Percentiles rank a stretch among this genome's conserved stretches.
phyloP scores from a whole-genome alignment of 148 eudicot genomes.

The Spergularia marina region DNA sequence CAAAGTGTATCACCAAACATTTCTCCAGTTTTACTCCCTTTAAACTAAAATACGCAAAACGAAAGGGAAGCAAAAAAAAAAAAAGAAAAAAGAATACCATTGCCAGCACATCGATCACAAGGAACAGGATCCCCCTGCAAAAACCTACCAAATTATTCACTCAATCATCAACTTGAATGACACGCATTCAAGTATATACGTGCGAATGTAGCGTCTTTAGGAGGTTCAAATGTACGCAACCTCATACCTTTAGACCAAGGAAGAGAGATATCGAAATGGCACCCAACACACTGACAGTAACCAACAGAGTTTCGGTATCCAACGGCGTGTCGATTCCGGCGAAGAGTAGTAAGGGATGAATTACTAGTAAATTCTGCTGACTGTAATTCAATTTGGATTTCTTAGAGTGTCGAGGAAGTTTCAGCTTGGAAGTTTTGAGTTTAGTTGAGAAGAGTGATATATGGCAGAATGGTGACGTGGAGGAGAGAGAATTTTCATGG shows the following conservation, averaged over 20 bases:
- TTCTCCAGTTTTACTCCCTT: no score
- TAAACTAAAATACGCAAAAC: no score
- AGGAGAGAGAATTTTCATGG: conserved; percentile 24
- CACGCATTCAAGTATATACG: background rate
- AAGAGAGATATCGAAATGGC: conserved; percentile 84
- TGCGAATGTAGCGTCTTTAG: background rate
- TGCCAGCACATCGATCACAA: conserved; percentile 83
- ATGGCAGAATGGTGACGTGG: conserved; percentile 16
- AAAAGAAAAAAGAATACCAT: conserved; percentile 45
- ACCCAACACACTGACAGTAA: conserved; percentile 65
- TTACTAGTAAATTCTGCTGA: conserved; percentile 30
- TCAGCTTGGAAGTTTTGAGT: conserved; percentile 21
- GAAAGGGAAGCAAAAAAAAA: no score
- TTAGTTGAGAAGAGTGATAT: conserved; percentile 16
- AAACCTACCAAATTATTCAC: conserved; percentile 34
- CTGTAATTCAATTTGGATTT: conserved; percentile 28
- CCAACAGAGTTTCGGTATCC: conserved; percentile 75
- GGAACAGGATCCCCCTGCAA: conserved; percentile 94
- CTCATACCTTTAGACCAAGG: conserved; percentile 72
- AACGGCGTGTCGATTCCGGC: conserved; percentile 47
- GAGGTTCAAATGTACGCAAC: background rate
- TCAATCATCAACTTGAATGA: conserved; percentile 15
- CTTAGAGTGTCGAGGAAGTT: background rate
- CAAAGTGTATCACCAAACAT: no score
- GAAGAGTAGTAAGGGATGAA: conserved; percentile 55